A percentile compares a stretch with the other conserved stretches of the same genome.
These are phyloP conservation scores for Phalaenopsis equestris DNA, from an alignment of 106 monocot genomes.

Conservation along the genomic window DNA sequence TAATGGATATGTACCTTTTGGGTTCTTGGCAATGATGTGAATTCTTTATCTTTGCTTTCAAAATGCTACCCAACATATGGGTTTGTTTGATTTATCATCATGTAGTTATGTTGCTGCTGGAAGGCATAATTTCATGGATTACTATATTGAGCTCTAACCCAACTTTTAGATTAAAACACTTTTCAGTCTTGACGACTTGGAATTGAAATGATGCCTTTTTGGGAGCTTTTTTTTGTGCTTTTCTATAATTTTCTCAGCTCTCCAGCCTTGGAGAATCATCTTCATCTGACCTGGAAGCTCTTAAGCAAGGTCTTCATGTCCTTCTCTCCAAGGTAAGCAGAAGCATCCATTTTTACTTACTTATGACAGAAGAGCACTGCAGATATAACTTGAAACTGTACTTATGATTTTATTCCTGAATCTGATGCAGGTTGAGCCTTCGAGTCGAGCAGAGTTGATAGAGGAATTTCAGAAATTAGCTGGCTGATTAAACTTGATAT, in stretches of 20 bases:
- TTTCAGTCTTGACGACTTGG: too few relatives aligned
- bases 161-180: too few relatives aligned
- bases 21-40: too few relatives aligned
- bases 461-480: constrained; percentile 54
- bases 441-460: constrained; percentile 36
- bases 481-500: constrained; percentile 8
- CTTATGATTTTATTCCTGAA: constrained; percentile 10
- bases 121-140: too few relatives aligned
- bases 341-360: not conserved
- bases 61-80: too few relatives aligned
- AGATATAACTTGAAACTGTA: not conserved
- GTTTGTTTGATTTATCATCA: too few relatives aligned
- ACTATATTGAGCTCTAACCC: too few relatives aligned
- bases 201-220: too few relatives aligned
- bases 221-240: too few relatives aligned
- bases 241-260: constrained; percentile 16
- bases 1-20: too few relatives aligned
- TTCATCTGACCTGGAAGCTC: constrained; percentile 47
- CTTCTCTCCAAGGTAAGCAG: constrained; percentile 63
- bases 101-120: too few relatives aligned
- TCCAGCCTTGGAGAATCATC: constrained; percentile 47
- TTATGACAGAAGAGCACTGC: not conserved
- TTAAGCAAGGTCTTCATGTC: constrained; percentile 57
- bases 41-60: too few relatives aligned
- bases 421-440: constrained; percentile 63